A percentile compares a stretch with the other conserved stretches of the same genome.
Evolutionary conservation across 2,329 filamentous ascomycete species (phyloP).

Genomic region (Fusarium goolgardi): DNA sequence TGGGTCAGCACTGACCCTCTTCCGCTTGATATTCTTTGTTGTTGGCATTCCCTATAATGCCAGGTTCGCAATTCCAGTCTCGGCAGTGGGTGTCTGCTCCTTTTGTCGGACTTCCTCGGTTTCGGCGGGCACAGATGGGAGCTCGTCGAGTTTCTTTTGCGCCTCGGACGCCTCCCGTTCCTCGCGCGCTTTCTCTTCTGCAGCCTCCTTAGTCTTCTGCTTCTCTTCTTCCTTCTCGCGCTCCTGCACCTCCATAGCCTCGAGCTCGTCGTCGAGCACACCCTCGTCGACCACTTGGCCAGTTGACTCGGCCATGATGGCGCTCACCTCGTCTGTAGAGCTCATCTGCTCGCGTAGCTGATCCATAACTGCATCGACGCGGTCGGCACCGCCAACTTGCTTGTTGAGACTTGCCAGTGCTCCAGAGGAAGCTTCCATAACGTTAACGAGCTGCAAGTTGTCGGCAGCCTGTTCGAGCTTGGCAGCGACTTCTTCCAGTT

Average conservation of each 20-base stretch:
- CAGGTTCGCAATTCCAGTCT: slow-evolving; percentile 53
- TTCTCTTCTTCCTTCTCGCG: slow-evolving; percentile 63
- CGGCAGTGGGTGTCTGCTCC: slow-evolving; percentile 51
- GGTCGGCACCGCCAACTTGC: slow-evolving; percentile 79
- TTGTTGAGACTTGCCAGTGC: slow-evolving; percentile 80
- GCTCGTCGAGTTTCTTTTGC: slow-evolving; percentile 64
- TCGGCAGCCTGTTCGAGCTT: slow-evolving; percentile 88
- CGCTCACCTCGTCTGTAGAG: slow-evolving; percentile 83
- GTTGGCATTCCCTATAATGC: slow-evolving; percentile 41
- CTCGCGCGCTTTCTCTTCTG: slow-evolving; percentile 55
- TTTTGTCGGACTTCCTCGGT: slow-evolving; percentile 51
- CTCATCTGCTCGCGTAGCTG: slow-evolving; percentile 82
- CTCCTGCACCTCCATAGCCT: slow-evolving; percentile 74
- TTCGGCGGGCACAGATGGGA: slow-evolving; percentile 55
- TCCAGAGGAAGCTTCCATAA: slow-evolving; percentile 81
- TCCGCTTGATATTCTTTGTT: slow-evolving; percentile 46
- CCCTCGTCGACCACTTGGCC: slow-evolving; percentile 74
- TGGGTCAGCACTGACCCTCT: slow-evolving; percentile 15
- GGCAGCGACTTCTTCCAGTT: slow-evolving; percentile 85
- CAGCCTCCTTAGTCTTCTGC: slow-evolving; percentile 58
- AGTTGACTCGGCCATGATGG: slow-evolving; percentile 75
- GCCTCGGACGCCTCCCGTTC: slow-evolving; percentile 60
- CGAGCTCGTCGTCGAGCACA: slow-evolving; percentile 90
- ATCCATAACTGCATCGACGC: slow-evolving; percentile 80
- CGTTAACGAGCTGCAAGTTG: slow-evolving; percentile 83